Conservation (phyloP, 2,329 filamentous ascomycete species). For the Didymella glomerata region DNA sequence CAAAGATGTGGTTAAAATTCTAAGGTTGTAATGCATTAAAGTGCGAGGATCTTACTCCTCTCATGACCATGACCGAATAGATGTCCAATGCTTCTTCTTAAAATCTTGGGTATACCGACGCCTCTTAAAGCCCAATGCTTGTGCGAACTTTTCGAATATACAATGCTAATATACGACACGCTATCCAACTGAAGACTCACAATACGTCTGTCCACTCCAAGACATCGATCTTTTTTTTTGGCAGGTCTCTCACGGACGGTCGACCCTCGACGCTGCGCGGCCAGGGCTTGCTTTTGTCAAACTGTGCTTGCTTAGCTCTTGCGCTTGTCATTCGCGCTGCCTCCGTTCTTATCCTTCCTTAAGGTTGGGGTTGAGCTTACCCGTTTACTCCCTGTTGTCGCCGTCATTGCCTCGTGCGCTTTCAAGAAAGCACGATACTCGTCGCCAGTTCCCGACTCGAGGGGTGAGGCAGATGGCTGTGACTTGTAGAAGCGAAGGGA, state of each 20-base stretch:
- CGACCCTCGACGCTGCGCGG: slow-evolving; percentile 28
- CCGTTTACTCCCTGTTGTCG: slow-evolving; percentile 30
- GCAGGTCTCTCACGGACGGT: slow-evolving; percentile 22
- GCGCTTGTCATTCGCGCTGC: not conserved
- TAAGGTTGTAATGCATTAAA: not conserved
- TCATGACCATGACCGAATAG: not conserved
- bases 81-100: not conserved
- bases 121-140: not conserved
- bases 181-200: not conserved
- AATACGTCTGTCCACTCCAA: slow-evolving; percentile 31
- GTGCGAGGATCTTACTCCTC: not conserved
- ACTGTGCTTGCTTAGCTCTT: slow-evolving; percentile 28
- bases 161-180: not conserved
- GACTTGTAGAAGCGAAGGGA: not conserved
- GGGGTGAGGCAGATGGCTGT: not conserved
- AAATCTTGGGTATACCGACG: not conserved
- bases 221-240: slow-evolving; percentile 29
- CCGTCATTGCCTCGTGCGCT: slow-evolving; percentile 24
- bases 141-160: slow-evolving; percentile 1
- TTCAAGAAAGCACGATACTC: slow-evolving; percentile 32
- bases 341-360: not conserved
- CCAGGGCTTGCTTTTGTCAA: slow-evolving; percentile 26
- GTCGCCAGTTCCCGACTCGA: slow-evolving; percentile 8
- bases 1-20: not conserved
- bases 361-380: slow-evolving; percentile 29